Evolutionary conservation across 768 basidiomycete genomes (phyloP), one percentile per base, ranked within the genome.

Genomic region (Tulasnella calospora): DNA sequence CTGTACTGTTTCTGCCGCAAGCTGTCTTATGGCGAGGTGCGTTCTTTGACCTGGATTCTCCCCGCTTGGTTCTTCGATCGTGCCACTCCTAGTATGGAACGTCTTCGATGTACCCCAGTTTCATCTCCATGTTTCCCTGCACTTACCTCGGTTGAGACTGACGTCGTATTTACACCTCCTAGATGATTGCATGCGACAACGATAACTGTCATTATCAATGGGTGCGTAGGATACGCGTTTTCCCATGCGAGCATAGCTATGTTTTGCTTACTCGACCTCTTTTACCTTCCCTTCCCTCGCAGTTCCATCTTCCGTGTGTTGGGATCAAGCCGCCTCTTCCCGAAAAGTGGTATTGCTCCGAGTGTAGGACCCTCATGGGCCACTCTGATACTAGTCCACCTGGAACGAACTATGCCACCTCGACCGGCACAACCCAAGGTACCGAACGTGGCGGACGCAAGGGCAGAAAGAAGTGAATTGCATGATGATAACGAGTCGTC

Each of bases 171-270:
- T 88, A 86, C 80, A 88, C 86, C 79, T 87, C 87, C 70, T 87
- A 91, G 89, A 92, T 92, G 91, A 90, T 92, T 82, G 91, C 89
- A 6, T 92, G 91, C 81, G 91, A 92, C 82, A 90, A 90, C 81
- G 88, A 90, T 41, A 84, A 84, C 38, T 92, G 91, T 84, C 88
- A 87, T 4, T 90, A 88, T 82, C 90, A 92, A 90, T 92, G 91
- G 90, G 90, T 90, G 78, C 85, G 89, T 84, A 69, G 44, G 6
- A 30, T 7, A 71, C 13, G 5, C 38, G 4, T 47, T 30, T 19
- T 17, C 51, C n/a, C 40, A 36, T 27, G 5, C 73, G 46, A n/a
- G 1, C 21, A 33, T 8, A 1, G 21, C 44, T 74, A 44, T 33
- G 35, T 40, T 17, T 27, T 2, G 44, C 19, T n/a, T 10, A 27